Evolutionary conservation across 2,329 filamentous ascomycete species (phyloP).

Genomic region (Arthrinium phaeospermum): DNA sequence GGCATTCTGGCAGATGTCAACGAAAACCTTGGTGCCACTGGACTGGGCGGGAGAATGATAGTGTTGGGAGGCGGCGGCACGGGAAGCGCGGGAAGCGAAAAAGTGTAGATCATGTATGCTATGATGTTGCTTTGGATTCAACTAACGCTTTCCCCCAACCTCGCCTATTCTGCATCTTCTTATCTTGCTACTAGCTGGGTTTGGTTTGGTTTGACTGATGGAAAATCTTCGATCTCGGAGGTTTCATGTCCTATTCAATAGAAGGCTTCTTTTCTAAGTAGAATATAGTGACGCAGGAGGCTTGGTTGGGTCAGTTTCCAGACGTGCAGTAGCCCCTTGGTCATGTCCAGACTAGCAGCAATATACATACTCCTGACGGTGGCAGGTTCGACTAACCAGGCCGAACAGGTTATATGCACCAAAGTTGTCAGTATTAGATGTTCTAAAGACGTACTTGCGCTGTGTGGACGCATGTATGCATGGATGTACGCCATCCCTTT

Average conservation of each 20-base stretch:
- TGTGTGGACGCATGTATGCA: too few species aligned
- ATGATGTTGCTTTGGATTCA: background rate
- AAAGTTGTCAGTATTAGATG: too few species aligned
- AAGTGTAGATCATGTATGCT: background rate
- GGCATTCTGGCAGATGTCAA: background rate
- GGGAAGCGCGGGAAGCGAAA: background rate
- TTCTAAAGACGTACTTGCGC: too few species aligned
- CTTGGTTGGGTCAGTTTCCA: background rate
- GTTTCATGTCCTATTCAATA: background rate
- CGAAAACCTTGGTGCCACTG: background rate
- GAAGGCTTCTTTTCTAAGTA: background rate
- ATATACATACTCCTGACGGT: too few species aligned
- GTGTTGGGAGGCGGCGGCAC: background rate
- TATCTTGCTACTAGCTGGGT: background rate
- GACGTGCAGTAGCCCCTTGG: background rate
- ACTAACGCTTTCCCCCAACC: background rate
- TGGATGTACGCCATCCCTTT: too few species aligned
- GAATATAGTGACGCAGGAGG: background rate
- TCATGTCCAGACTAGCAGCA: too few species aligned
- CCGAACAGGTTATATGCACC: too few species aligned
- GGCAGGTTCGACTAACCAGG: too few species aligned
- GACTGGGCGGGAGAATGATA: background rate
- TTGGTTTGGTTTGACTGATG: background rate
- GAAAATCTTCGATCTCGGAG: background rate
- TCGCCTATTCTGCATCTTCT: background rate